Evolutionary conservation across 306 rosid genomes (phyloP), one percentile per base, ranked within the genome.

Genomic region (Acmispon strigosus): DNA sequence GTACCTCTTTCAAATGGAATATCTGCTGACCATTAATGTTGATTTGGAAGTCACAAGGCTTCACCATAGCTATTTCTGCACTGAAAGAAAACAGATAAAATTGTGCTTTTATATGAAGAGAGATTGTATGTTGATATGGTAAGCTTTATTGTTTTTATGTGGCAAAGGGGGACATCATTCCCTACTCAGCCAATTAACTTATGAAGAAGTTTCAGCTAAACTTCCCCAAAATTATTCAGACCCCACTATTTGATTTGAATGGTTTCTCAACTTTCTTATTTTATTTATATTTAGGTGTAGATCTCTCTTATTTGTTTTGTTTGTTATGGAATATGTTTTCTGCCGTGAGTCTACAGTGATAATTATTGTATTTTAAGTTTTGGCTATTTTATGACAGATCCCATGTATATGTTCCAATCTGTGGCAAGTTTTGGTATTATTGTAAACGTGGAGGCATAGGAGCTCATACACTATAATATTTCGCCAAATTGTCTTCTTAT

Each of bases 1-100:
- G 44, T 90, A 87, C 96, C 91, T 87, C 84, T 15, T 81, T 82
- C 81, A 90, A 69, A 49, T 78, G 77, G 70, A 90, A 90, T 74
- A 71, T 87, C 32, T 87, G 86, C 37, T 78, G 82, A 50, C 83
- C 85, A 81, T 90, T 83, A 27, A 87, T 81, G 80, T 62, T 78
- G 74, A 90, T 71, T 76, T 84, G 89, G 79, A 87, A 63, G 81
- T 80, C 84, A 81, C 83, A 84, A 57, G 80, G 66, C 27, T 66
- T 58, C 22, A 86, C 50, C 96, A 90, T 90, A 19, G 87, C 81
- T 85, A 58, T 65, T 76, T 70, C 18, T 77, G 84, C 73, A 45
- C 72, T 59, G 72, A 78, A 70, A 12, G 17, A 66, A 59, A 63
- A 57, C 66, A 74, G 61, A 66, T 50, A 48, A 60, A 67, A 42